Evolutionary conservation across 352 stramenopile species (phyloP), one percentile per base, ranked within the genome.

Genomic region (Phytophthora foliorum): DNA sequence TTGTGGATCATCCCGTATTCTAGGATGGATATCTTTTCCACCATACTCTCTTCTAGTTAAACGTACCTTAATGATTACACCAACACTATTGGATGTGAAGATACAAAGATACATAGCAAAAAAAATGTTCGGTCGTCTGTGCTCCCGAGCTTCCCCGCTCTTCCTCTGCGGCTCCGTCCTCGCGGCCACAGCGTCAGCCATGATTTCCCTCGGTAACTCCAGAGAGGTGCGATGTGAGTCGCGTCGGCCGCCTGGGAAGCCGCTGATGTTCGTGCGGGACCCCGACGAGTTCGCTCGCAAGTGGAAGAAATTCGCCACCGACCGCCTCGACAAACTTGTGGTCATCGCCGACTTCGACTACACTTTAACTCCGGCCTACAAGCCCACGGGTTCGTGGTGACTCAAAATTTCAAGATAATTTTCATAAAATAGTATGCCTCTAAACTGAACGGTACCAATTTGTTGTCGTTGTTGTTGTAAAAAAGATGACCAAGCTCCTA

Each of bases 271-370:
- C 39, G 70, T 79, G 14, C 74, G 74, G 6, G 59, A 79, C 57
- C 70, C 70, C 24, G 87, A 91, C 36, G 75, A 56, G 34, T 93
- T 95, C 54, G 80, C 87, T 16, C 58, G 71, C 42, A 95, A 95
- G 60, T 90, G 82, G 79, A 89, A 90, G 53, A 92, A 91, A 48
- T 92, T 95, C 51, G 73, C 75, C 17, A 82, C 71, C 27, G 85
- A 92, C 39, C 80, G 85, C 34, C 58, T 90, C 10, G 75, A 88
- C 57, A 82, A 89, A 57, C 80, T 95, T 25, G 67, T 95, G 34
- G 82, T 95, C 55, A 95, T 95, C 57, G 75, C 88, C 2, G 88
- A 95, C 61, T 95, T 95, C 68, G 88, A 95, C 68, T 88, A 92
- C 22, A 95, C 88, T 38, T 74, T 95, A 52, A 93, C 87, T 34